Conservation (phyloP, 2,329 filamentous ascomycete genomes). For the Penicillium janthinellum region DNA sequence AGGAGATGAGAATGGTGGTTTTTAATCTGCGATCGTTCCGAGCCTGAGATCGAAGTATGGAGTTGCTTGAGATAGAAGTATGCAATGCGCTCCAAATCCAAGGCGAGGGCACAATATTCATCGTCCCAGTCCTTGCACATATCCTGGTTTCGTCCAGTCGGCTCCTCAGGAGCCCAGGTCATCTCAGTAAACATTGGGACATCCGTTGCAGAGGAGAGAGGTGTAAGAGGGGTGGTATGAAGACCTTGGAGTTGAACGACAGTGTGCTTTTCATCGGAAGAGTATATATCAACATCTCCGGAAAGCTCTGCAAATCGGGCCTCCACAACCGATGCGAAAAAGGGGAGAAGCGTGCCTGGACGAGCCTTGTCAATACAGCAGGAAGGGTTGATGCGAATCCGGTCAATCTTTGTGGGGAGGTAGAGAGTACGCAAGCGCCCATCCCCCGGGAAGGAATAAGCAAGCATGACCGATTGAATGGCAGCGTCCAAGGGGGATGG, state of each 20-base stretch:
- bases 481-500: constrained; percentile 20
- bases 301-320: constrained; percentile 20
- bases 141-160: not conserved
- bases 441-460: constrained; percentile 26
- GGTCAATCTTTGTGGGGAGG: constrained; percentile 25
- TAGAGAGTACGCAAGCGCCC: constrained; percentile 23
- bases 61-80: constrained; percentile 23
- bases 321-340: constrained; percentile 21
- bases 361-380: constrained; percentile 6
- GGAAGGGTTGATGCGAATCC: constrained; percentile 20
- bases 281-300: constrained; percentile 29
- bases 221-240: constrained; percentile 23
- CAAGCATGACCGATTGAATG: constrained; percentile 27
- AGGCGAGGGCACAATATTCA: not conserved
- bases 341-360: constrained; percentile 16
- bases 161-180: constrained; percentile 21
- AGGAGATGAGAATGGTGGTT: constrained; percentile 19
- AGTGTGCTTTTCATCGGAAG: constrained; percentile 16
- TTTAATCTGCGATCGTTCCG: not conserved
- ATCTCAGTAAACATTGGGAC: constrained; percentile 25
- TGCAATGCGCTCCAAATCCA: constrained; percentile 23
- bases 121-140: not conserved
- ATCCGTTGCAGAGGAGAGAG: constrained; percentile 18
- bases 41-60: not conserved
- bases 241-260: constrained; percentile 26